phyloP scores from a whole-genome alignment of 2,329 filamentous ascomycete genomes.

The Alternaria rosae region DNA sequence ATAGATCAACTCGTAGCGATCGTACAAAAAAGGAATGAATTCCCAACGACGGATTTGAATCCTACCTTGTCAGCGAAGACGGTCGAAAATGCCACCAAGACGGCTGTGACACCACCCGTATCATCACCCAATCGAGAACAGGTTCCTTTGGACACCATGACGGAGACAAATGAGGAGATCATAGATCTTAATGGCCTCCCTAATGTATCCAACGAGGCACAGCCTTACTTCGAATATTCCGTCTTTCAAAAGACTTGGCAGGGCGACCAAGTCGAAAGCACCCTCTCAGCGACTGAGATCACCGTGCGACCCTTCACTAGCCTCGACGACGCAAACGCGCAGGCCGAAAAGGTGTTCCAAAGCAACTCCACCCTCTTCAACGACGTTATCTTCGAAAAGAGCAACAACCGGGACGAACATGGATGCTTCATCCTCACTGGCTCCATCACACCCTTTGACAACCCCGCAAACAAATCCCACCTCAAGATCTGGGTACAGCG shows the following conservation, averaged over 20 bases:
- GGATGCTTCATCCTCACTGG: conserved; percentile 17
- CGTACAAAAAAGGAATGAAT: neutral
- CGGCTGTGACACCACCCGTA: neutral
- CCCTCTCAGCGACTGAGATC: conserved; percentile 4
- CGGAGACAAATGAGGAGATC: neutral
- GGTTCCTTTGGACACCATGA: neutral
- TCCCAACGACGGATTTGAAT: neutral
- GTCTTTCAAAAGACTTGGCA: conserved; percentile 28
- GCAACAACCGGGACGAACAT: conserved; percentile 13
- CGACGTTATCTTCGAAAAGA: conserved; percentile 10
- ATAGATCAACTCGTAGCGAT: no score
- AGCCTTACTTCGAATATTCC: conserved; percentile 37
- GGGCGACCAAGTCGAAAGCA: conserved; percentile 1
- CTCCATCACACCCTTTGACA: conserved; percentile 16
- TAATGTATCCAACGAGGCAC: conserved; percentile 3
- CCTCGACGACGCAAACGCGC: conserved; percentile 26
- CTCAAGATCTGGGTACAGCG: conserved; percentile 32
- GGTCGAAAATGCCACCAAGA: neutral
- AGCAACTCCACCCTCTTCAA: conserved; percentile 3
- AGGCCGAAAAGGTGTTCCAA: conserved; percentile 20
- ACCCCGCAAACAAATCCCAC: conserved; percentile 11
- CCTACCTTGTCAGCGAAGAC: neutral
- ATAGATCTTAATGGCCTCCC: neutral
- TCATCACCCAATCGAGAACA: neutral
- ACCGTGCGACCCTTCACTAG: conserved; percentile 14